phyloP scores from a whole-genome alignment of 148 eudicot genomes.

The Rhododendron simsii region DNA sequence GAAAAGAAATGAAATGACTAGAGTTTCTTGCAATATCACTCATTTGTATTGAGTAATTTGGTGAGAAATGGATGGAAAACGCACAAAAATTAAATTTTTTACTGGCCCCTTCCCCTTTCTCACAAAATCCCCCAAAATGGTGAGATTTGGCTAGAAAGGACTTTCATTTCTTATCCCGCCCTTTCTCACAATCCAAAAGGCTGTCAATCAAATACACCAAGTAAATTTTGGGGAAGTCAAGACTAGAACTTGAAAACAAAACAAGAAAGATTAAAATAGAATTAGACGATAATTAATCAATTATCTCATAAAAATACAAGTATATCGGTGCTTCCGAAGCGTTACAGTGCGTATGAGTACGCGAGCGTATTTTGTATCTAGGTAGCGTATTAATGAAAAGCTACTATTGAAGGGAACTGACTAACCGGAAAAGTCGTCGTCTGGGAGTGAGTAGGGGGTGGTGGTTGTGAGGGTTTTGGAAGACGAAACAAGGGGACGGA shows the following conservation, averaged over 20 bases:
- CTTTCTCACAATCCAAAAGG: not conserved
- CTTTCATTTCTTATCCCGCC: too few species aligned
- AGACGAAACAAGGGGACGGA: not conserved
- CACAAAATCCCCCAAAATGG: too few species aligned
- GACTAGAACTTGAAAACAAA: not conserved
- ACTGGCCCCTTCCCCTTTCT: not conserved
- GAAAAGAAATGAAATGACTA: not conserved
- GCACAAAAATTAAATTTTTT: not conserved
- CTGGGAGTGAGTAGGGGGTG: slow-evolving; percentile 24
- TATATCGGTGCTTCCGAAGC: not conserved
- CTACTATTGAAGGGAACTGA: not conserved
- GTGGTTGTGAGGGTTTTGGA: slow-evolving; percentile 8
- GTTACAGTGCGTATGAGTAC: not conserved
- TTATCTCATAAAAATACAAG: not conserved
- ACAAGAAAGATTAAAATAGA: not conserved
- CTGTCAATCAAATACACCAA: not conserved
- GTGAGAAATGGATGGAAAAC: not conserved
- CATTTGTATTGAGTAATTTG: not conserved
- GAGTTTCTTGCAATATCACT: not conserved
- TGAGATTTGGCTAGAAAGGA: too few species aligned
- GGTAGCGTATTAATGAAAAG: not conserved
- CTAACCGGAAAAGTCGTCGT: slow-evolving; percentile 26
- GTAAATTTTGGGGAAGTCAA: not conserved
- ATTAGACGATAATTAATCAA: not conserved
- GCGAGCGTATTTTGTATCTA: not conserved